Base-by-base conservation (phyloP, 2,329 filamentous ascomycete species). In the Dothistroma pini region DNA sequence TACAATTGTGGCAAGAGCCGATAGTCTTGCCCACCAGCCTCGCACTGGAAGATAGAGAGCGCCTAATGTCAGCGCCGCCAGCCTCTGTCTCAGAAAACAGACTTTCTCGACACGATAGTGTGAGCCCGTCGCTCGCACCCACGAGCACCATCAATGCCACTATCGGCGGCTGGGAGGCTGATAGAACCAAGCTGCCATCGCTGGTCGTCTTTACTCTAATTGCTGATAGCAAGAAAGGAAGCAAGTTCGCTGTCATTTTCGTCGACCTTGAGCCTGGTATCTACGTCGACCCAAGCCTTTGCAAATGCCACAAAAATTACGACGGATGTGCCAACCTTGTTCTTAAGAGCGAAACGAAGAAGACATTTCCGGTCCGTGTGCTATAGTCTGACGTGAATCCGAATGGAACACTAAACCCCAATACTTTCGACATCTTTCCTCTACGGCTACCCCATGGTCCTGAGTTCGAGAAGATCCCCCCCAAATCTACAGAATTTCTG, bases 1-100 rank as follows among this genome's bases (percentile, higher is more conserved):
- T 66, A 11, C 64, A 66, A 44, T 54, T 66, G 9, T 66, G 64
- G 64, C 62, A 66, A 54, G 59, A 66, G n/a, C 64, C 64, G 7
- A 63, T 66, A 32, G 48, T 54, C 25, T 25, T 53, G 11, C 32
- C n/a, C 50, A 38, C 49, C 10, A 12, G 41, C 41, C 14, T 51
- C 4, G 44, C 6, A 25, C 8, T 14, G 19, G 25, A 2, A 51
- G 22, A 52, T 14, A 48, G 25, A 25, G 35, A 10, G n/a, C 29
- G n/a, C 4, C 44, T 21, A 16, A 54, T 29, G 9, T 34, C n/a
- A 22, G 22, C 34, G 19, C 19, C 52, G 10, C 31, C 51, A 16
- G 35, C 38, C 3, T 35, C 60, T 19, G 31, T 22, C 19, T 57
- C 59, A 49, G 29, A 54, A n/a, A 54, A 34, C n/a, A 34, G 52